Evolutionary conservation across 2,329 filamentous ascomycete genomes (phyloP).

Genomic region (Hirsutella minnesotensis): DNA sequence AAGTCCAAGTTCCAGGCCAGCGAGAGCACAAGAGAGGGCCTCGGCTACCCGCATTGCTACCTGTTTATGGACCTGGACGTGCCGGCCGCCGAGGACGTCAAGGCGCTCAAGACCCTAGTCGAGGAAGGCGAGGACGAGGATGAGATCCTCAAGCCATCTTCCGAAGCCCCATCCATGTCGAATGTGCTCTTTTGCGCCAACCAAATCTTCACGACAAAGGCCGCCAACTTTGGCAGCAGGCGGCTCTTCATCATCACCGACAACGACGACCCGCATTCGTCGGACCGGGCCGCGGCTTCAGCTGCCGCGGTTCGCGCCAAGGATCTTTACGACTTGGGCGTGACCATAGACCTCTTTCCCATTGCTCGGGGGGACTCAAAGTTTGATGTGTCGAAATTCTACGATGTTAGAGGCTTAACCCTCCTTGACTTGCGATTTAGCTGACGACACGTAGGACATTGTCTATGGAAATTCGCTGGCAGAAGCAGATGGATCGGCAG

Average conservation of each 20-base stretch:
- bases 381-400: slow-evolving; percentile 81
- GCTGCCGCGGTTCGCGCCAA: slow-evolving; percentile 80
- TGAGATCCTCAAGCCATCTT: slow-evolving; percentile 56
- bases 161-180: slow-evolving; percentile 65
- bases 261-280: slow-evolving; percentile 72
- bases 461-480: slow-evolving; percentile 70
- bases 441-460: slow-evolving; percentile 52
- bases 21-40: slow-evolving; percentile 43
- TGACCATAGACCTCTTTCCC: slow-evolving; percentile 85
- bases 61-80: slow-evolving; percentile 80
- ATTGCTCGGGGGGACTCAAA: slow-evolving; percentile 58
- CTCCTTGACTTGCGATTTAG: neutral
- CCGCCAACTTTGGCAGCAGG: slow-evolving; percentile 85
- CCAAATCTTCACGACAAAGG: slow-evolving; percentile 89
- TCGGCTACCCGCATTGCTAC: slow-evolving; percentile 84
- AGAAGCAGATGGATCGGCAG: slow-evolving; percentile 43
- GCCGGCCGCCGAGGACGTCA: slow-evolving; percentile 78
- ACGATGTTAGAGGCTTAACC: slow-evolving; percentile 52
- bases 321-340: slow-evolving; percentile 87
- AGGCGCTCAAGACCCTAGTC: slow-evolving; percentile 60
- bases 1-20: slow-evolving; percentile 68
- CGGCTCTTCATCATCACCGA: slow-evolving; percentile 94
- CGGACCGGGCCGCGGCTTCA: slow-evolving; percentile 60
- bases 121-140: slow-evolving; percentile 65
- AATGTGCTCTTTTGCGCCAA: slow-evolving; percentile 92